A percentile compares a stretch with the other conserved stretches of the same genome.
Evolutionary conservation across 768 basidiomycete species (phyloP).

Genomic region (Amanita fuliginea): DNA sequence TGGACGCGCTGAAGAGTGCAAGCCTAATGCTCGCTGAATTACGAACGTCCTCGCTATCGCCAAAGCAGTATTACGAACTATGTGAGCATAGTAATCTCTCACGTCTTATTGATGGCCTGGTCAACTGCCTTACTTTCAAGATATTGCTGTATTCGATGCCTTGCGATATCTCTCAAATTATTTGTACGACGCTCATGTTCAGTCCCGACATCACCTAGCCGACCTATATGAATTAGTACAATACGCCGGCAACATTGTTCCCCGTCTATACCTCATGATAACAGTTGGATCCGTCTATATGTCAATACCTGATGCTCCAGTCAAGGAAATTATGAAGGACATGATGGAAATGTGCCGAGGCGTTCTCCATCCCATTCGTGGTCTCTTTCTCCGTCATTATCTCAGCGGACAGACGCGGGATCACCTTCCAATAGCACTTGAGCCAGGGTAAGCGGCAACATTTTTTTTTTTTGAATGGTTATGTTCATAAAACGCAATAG

Average conservation of each 20-base stretch:
- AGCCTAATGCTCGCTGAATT: constrained; percentile 97
- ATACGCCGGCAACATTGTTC: constrained; percentile 95
- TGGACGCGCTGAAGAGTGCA: constrained; percentile 97
- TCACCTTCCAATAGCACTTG: constrained; percentile 81
- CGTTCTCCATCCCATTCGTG: constrained; percentile 93
- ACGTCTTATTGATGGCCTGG: background rate
- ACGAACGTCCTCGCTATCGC: constrained; percentile 83
- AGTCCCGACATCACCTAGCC: constrained; percentile 88
- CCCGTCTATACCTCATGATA: constrained; percentile 95
- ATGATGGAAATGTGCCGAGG: constrained; percentile 99
- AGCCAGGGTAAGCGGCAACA: constrained; percentile 52
- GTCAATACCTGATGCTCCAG: constrained; percentile 93
- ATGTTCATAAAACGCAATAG: constrained; percentile 26
- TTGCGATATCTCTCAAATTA: constrained; percentile 92
- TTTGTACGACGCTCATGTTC: constrained; percentile 90
- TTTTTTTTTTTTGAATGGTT: constrained; percentile 1
- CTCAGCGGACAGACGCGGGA: constrained; percentile 95
- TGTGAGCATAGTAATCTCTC: constrained; percentile 39
- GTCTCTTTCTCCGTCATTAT: constrained; percentile 92
- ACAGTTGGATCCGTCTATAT: constrained; percentile 99
- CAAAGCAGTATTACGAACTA: constrained; percentile 98
- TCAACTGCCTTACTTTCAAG: constrained; percentile 24
- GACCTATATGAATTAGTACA: constrained; percentile 99
- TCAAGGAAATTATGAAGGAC: constrained; percentile 99
- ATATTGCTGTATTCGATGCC: constrained; percentile 98